Evolutionary conservation across 2,329 filamentous ascomycete genomes (phyloP), one percentile per base, ranked within the genome.

Genomic region (Diatrype stigma): DNA sequence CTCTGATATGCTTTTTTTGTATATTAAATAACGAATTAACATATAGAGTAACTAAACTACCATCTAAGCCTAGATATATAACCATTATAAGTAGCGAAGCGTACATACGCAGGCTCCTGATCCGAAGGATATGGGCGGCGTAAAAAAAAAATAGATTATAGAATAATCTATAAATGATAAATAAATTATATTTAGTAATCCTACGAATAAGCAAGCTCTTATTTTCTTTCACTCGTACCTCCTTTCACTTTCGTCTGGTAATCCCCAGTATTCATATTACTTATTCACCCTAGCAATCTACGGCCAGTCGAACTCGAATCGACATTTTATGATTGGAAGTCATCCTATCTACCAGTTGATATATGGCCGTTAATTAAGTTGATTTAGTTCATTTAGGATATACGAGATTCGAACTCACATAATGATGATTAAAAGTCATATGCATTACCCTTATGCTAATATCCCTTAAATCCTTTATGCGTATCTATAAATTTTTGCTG

Each of bases 91-190:
- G n/a, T n/a, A n/a, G n/a, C n/a, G n/a, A n/a, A n/a, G n/a, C n/a
- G n/a, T n/a, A n/a, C n/a, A n/a, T n/a, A n/a, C n/a, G n/a, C n/a
- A n/a, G n/a, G n/a, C n/a, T n/a, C n/a, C n/a, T n/a, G n/a, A n/a
- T n/a, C n/a, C n/a, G n/a, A n/a, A n/a, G n/a, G n/a, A n/a, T n/a
- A n/a, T n/a, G n/a, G n/a, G n/a, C n/a, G n/a, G n/a, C n/a, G n/a
- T n/a, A 56, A 54, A 61, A 60, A 52, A 63, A 54, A 60, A 61
- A 64, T 47, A 60, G 52, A 22, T 58, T 50, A 50, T 60, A 54
- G 3, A 60, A 54, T 50, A 60, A 60, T 14, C 7, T 7, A 34
- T 14, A 7, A 7, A 34, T 34, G 14, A 34, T 34, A 34, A 34
- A 7, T 34, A 34, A 34, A 34, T 34, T 34, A 34, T 34, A 34